phyloP scores from a whole-genome alignment of 2,329 filamentous ascomycete genomes.

The Aureobasidium lini region DNA sequence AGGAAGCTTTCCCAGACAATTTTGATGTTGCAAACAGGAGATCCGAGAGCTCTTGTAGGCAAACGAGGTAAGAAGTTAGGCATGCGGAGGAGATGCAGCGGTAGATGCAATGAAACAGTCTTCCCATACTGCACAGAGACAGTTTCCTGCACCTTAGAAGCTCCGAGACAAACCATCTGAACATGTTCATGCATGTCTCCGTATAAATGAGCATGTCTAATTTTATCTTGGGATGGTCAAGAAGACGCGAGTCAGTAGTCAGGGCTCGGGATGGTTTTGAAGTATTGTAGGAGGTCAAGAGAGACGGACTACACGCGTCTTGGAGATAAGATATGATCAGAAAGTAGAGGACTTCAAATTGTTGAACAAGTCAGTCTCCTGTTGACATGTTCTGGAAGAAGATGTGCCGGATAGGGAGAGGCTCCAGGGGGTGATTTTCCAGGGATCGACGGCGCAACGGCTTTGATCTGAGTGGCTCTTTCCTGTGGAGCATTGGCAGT shows the following conservation, averaged over 20 bases:
- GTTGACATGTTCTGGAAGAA: not conserved
- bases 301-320: no score
- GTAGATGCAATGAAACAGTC: no score
- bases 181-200: not conserved
- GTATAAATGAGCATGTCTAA: not conserved
- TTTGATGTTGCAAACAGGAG: no score
- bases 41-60: no score
- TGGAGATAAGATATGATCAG: not conserved
- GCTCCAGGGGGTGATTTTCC: not conserved
- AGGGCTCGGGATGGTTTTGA: not conserved
- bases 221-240: not conserved
- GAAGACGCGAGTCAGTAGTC: not conserved
- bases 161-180: not conserved
- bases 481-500: slow-evolving; percentile 3
- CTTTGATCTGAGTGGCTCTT: not conserved
- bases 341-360: not conserved
- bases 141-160: no score
- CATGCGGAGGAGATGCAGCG: no score
- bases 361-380: slow-evolving; percentile 1
- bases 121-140: no score
- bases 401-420: not conserved
- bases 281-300: not conserved
- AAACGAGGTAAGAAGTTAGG: no score
- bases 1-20: no score
- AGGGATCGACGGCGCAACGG: not conserved